Evolutionary conservation across 2,329 filamentous ascomycete genomes (phyloP).

Genomic region (Aspergillus udagawae): DNA sequence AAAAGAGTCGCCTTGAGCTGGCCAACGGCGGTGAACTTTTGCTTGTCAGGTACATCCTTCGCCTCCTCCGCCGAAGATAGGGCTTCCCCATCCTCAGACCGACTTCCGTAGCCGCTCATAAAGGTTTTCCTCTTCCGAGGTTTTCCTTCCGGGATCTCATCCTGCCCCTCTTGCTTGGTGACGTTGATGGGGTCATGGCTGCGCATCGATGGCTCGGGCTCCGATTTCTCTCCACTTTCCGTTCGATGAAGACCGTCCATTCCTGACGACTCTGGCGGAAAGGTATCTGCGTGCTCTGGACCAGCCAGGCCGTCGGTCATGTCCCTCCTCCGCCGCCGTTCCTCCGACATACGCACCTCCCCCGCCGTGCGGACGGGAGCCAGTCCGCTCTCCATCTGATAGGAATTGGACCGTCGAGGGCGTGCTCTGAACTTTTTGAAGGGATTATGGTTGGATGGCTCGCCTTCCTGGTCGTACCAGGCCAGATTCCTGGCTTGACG

Average conservation of each 20-base stretch:
- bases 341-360: slow-evolving; percentile 19
- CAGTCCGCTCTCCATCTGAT: slow-evolving; percentile 29
- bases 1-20: slow-evolving; percentile 65
- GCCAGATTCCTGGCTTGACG: slow-evolving; percentile 35
- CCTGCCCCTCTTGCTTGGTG: slow-evolving; percentile 14
- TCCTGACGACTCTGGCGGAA: slow-evolving; percentile 22
- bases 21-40: slow-evolving; percentile 35
- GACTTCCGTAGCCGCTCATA: slow-evolving; percentile 14
- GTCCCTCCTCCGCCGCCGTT: slow-evolving; percentile 20
- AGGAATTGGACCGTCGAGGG: slow-evolving; percentile 23
- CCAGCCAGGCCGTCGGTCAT: slow-evolving; percentile 22
- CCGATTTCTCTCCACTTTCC: slow-evolving; percentile 11
- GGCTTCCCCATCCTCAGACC: slow-evolving; percentile 10
- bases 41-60: slow-evolving; percentile 19
- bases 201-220: slow-evolving; percentile 21
- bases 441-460: slow-evolving; percentile 36
- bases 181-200: slow-evolving; percentile 32
- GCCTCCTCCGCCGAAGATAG: slow-evolving; percentile 4
- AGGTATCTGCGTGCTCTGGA: slow-evolving; percentile 22
- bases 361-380: slow-evolving; percentile 18
- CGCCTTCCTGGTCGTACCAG: slow-evolving; percentile 40
- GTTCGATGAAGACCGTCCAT: slow-evolving; percentile 14
- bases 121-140: slow-evolving; percentile 25
- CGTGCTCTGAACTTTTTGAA: slow-evolving; percentile 37
- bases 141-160: slow-evolving; percentile 8